These are phyloP conservation scores for Plasmodium gaboni DNA, from an alignment of 169 alveolate species.

Conservation along the genomic window DNA sequence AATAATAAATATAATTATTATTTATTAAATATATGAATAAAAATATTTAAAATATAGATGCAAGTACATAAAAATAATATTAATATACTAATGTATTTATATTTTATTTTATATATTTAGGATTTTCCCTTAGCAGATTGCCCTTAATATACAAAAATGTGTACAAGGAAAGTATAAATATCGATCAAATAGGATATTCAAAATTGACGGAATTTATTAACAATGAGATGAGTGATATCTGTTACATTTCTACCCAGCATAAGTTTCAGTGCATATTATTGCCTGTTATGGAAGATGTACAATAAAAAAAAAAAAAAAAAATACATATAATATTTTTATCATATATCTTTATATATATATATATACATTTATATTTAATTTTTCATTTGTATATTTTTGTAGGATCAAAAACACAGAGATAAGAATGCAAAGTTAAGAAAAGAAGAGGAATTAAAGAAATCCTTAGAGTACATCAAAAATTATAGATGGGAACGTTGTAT, in stretches of 20 bases:
- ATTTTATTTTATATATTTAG: conserved; percentile 12
- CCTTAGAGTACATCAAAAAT: conserved; percentile 54
- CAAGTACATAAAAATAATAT: not conserved
- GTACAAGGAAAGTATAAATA: conserved; percentile 77
- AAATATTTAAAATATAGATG: not conserved
- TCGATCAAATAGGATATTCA: conserved; percentile 78
- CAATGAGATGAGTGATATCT: conserved; percentile 76
- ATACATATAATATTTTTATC: not conserved
- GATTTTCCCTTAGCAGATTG: conserved; percentile 66
- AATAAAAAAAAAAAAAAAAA: conserved; percentile 5
- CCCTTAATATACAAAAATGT: conserved; percentile 79
- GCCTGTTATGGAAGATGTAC: conserved; percentile 65
- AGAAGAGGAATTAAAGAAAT: conserved; percentile 29
- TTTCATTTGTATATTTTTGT: not conserved
- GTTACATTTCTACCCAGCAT: conserved; percentile 60
- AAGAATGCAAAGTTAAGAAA: conserved; percentile 60
- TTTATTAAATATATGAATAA: not conserved
- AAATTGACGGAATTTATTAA: conserved; percentile 82
- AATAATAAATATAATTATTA: not conserved
- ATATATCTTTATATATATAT: not conserved
- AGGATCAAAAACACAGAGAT: conserved; percentile 70
- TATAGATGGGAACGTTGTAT: conserved; percentile 68
- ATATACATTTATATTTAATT: not conserved
- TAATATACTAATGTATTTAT: not conserved
- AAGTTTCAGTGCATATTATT: conserved; percentile 55